Conservation (phyloP, 495 filamentous ascomycete species). For the Penicillium verhagenii region DNA sequence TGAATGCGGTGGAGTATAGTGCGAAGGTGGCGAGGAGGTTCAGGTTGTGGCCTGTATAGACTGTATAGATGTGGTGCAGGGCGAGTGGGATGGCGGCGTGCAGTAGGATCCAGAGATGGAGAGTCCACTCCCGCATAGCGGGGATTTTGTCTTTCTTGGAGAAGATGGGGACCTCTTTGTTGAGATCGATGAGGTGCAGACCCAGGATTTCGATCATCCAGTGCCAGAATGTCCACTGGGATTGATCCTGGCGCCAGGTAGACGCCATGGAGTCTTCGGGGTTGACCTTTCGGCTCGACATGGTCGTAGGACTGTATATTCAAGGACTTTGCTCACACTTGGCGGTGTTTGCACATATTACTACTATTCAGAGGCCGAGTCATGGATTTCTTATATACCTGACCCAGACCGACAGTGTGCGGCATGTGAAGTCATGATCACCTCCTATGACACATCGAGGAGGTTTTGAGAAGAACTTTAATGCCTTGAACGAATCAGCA, state of each 20-base stretch:
- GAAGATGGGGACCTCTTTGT: conserved; percentile 19
- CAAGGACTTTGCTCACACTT: too few species aligned
- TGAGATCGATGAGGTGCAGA: conserved; percentile 19
- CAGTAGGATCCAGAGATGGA: conserved; percentile 28
- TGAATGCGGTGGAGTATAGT: conserved; percentile 25
- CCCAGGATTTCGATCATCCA: conserved; percentile 26
- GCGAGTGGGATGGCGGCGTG: conserved; percentile 22
- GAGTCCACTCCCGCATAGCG: conserved; percentile 18
- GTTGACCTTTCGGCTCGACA: conserved; percentile 10
- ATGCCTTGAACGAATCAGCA: conserved; percentile 5
- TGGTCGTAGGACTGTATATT: conserved; percentile 7
- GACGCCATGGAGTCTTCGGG: conserved; percentile 29
- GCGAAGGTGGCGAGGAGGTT: conserved; percentile 15
- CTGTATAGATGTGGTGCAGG: conserved; percentile 23
- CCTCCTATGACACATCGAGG: conserved; percentile 1
- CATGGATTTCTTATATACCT: conserved; percentile 5
- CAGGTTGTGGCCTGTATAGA: conserved; percentile 17
- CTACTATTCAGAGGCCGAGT: not conserved
- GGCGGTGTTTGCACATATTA: not conserved
- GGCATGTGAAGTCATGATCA: conserved; percentile 22
- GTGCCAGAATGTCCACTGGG: conserved; percentile 23
- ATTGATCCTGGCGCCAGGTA: conserved; percentile 27
- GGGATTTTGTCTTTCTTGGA: conserved; percentile 30
- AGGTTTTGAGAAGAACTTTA: conserved; percentile 4
- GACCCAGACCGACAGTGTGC: not conserved